These are phyloP conservation scores for Picochlorum sp. DNA, from an alignment of 139 green algal species.

Conservation along the genomic window DNA sequence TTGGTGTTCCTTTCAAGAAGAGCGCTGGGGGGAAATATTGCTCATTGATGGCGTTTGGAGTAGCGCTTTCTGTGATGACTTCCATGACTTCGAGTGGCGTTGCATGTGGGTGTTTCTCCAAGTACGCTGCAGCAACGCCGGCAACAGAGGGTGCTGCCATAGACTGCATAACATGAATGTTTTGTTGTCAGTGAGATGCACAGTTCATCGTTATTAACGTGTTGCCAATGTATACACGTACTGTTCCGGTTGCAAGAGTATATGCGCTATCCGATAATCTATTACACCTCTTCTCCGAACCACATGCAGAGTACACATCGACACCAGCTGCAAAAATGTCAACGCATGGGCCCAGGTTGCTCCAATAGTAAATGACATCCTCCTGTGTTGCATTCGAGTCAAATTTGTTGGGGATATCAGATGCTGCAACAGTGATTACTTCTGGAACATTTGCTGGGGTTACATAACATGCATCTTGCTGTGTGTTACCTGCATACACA, in stretches of 20 bases:
- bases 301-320: slow-evolving; percentile 40
- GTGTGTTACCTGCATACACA: slow-evolving; percentile 15
- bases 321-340: slow-evolving; percentile 45
- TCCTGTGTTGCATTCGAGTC: slow-evolving; percentile 1
- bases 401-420: slow-evolving; percentile 27
- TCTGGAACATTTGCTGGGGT: slow-evolving; percentile 37
- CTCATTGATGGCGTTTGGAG: slow-evolving; percentile 4
- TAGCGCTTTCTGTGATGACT: slow-evolving; percentile 10
- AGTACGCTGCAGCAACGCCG: slow-evolving; percentile 42
- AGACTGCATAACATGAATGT: no score
- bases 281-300: slow-evolving; percentile 21
- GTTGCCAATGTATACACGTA: no score
- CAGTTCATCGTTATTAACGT: no score
- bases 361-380: slow-evolving; percentile 2
- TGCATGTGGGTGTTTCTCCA: slow-evolving; percentile 12
- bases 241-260: slow-evolving; percentile 24
- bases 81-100: slow-evolving; percentile 7
- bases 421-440: slow-evolving; percentile 35
- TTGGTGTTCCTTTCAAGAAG: slow-evolving; percentile 23
- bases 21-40: background rate
- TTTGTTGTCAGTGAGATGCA: no score
- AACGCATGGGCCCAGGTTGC: slow-evolving; percentile 24
- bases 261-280: slow-evolving; percentile 13
- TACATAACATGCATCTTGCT: slow-evolving; percentile 41
- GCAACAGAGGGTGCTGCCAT: slow-evolving; percentile 49